phyloP scores from a whole-genome alignment of 306 rosid species.

The Sindora glabra region DNA sequence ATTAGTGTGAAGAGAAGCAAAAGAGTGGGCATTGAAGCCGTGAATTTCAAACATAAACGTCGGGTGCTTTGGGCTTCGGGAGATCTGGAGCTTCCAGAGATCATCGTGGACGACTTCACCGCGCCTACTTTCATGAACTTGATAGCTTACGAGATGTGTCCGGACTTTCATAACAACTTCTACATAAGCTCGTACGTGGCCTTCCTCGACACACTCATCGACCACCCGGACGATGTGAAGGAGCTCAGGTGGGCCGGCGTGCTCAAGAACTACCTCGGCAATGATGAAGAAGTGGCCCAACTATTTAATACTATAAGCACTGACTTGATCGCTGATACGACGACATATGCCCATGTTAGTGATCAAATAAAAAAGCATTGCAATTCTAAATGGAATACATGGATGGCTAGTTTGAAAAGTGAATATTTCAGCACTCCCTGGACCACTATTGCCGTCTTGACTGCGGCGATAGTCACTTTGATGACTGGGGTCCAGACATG shows the following conservation, averaged over 20 bases:
- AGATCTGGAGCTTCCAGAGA: neutral
- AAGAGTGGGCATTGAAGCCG: neutral
- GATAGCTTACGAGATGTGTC: conserved; percentile 25
- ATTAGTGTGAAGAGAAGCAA: neutral
- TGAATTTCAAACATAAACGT: neutral
- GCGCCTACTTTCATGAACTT: conserved; percentile 11
- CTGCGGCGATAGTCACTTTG: no score
- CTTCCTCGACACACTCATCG: conserved; percentile 16
- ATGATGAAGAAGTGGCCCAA: conserved; percentile 9
- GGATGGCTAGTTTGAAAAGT: neutral
- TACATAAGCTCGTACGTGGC: neutral
- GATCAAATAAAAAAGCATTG: neutral
- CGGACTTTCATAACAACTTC: neutral
- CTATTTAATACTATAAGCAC: neutral
- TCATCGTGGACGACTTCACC: no score
- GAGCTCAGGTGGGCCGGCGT: neutral
- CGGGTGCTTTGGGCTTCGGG: neutral
- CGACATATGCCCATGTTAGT: neutral
- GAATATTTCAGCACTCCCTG: conserved; percentile 14
- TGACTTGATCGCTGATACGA: neutral
- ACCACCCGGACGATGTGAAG: conserved; percentile 6
- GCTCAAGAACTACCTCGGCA: conserved; percentile 6
- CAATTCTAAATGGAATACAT: neutral
- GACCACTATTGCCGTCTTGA: neutral
- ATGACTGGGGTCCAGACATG: no score